Percentiles rank a stretch among this genome's conserved stretches.
These are phyloP conservation scores for Blastobotrys americana DNA, from an alignment of 805 yeast genomes.

Conservation along the genomic window DNA sequence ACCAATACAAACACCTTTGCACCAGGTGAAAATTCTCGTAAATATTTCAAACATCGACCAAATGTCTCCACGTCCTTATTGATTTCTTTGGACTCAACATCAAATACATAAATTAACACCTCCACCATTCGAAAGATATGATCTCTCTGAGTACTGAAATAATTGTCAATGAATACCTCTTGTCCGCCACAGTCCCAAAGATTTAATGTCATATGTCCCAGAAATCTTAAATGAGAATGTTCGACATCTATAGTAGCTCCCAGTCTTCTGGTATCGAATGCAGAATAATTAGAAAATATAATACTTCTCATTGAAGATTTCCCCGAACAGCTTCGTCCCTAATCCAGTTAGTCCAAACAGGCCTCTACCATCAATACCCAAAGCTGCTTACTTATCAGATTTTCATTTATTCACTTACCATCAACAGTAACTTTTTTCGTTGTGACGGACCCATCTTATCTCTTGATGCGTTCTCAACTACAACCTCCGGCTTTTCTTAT, in stretches of 20 bases:
- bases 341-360: not conserved
- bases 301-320: constrained; percentile 96
- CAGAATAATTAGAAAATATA: constrained; percentile 91
- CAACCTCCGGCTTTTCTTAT: no score
- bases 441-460: constrained; percentile 23
- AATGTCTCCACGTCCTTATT: constrained; percentile 91
- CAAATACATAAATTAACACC: constrained; percentile 92
- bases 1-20: constrained; percentile 87
- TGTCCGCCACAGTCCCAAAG: constrained; percentile 97
- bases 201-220: constrained; percentile 92
- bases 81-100: constrained; percentile 87
- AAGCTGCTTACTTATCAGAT: no score
- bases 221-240: constrained; percentile 84
- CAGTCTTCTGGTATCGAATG: constrained; percentile 87
- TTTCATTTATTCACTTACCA: no score
- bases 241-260: constrained; percentile 99
- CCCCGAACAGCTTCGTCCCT: constrained; percentile 96
- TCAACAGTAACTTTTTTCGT: constrained; percentile 55
- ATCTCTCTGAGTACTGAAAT: constrained; percentile 78
- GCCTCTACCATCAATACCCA: no score
- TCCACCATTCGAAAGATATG: constrained; percentile 94
- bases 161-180: constrained; percentile 92
- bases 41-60: constrained; percentile 69
- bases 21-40: constrained; percentile 77
- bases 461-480: no score